These are phyloP conservation scores for Fusarium verticillioides DNA, from an alignment of 2,329 filamentous ascomycete genomes.

Conservation along the genomic window DNA sequence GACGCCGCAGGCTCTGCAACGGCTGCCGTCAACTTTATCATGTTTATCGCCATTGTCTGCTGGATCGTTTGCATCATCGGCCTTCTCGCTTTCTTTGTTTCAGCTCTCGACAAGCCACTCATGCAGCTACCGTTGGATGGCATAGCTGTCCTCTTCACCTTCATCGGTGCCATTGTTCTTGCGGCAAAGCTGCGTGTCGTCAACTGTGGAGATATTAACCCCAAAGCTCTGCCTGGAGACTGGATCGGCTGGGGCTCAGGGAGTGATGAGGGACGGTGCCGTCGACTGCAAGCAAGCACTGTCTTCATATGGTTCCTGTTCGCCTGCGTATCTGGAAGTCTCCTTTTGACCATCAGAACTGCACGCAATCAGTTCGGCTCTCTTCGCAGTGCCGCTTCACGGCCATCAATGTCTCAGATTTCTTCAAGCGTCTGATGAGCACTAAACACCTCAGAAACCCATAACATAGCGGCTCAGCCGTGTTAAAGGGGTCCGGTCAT, in stretches of 20 bases:
- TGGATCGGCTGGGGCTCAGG: conserved; percentile 72
- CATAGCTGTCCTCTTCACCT: conserved; percentile 72
- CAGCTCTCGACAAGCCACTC: conserved; percentile 62
- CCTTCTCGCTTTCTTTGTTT: conserved; percentile 65
- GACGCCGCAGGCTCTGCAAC: conserved; percentile 55
- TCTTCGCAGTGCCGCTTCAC: conserved; percentile 50
- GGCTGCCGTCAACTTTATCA: conserved; percentile 70
- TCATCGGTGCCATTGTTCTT: conserved; percentile 76
- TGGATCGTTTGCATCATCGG: conserved; percentile 75
- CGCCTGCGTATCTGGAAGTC: conserved; percentile 66
- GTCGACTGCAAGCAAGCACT: conserved; percentile 77
- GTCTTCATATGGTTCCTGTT: conserved; percentile 86
- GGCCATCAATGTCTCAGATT: conserved; percentile 68
- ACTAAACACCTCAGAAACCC: neutral
- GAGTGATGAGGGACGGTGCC: conserved; percentile 73
- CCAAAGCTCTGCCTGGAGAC: conserved; percentile 51
- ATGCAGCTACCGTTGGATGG: conserved; percentile 67
- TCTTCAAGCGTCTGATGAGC: conserved; percentile 53
- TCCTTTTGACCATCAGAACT: conserved; percentile 66
- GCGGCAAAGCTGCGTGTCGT: conserved; percentile 75
- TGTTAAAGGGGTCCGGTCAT: neutral
- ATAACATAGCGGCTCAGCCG: neutral
- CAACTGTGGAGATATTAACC: conserved; percentile 69
- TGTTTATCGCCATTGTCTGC: conserved; percentile 75
- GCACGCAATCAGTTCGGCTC: conserved; percentile 60